Evolutionary conservation across 208 protist genomes (phyloP), one percentile per base, ranked within the genome.

Genomic region (Trypanosoma conorhini): DNA sequence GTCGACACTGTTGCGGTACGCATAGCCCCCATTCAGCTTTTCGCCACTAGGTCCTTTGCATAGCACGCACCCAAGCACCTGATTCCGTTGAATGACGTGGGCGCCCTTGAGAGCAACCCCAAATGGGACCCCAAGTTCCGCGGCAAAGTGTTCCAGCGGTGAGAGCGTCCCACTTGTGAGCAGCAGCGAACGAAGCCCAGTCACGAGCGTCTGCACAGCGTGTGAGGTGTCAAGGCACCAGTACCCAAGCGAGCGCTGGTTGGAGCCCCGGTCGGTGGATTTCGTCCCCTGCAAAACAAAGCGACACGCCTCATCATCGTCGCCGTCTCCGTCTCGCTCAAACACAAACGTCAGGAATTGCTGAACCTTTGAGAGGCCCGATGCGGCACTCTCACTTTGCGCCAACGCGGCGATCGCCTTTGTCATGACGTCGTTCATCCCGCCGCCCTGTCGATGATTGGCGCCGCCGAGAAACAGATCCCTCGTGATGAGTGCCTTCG

Each of bases 111-210:
- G 76, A 55, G 54, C 72, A 33, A 94, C 81, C 26, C 74, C 70
- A 68, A 99, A 99, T 12, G 30, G 59, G 13, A 95, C 52, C 35
- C 86, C 91, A 7, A 99, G 81, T 79, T 99, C 97, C 21, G 81
- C 81, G 17, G 92, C 88, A 72, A 99, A 98, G 56, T 94, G 91
- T 52, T 91, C 83, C 1, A 99, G 71, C 5, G 98, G 98, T 0
- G 97, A 98, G 3, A 99, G 80, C 12, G 98, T 99, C 24, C 98
- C 98, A 56, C 88, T 97, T 17, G 98, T 99, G 9, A 99, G 74
- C 5, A 99, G 73, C n/a, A 99, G 58, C 13, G 71, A 84, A 62
- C 65, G 69, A 62, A 86, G 22, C 55, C 57, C 42, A 21, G 33
- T n/a, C 22, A 72, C 57, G 8, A 99, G 58, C 35, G 81, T 78